Conservation (phyloP, 257 asterid genomes). For the Mitragyna speciosa region DNA sequence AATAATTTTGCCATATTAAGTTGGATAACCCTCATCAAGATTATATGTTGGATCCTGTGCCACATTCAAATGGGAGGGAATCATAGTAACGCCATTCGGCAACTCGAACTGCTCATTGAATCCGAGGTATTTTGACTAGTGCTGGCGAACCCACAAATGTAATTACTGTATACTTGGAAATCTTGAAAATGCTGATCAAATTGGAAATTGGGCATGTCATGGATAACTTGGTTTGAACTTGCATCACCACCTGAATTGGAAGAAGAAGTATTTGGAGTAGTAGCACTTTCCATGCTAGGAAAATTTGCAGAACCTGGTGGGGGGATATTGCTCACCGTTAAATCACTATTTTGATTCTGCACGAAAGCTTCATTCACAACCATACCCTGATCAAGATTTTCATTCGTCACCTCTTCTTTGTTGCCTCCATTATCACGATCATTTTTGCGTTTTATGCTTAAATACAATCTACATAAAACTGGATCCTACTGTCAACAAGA, state of each 20-base stretch:
- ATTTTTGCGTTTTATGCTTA: neutral
- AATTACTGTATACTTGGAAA: neutral
- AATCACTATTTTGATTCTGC: neutral
- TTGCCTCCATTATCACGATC: neutral
- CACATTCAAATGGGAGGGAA: no score
- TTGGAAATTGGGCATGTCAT: neutral
- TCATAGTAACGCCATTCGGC: no score
- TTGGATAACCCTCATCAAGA: neutral
- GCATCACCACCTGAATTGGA: neutral
- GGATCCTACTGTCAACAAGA: neutral
- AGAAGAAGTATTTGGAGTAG: neutral
- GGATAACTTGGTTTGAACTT: neutral
- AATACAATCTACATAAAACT: neutral
- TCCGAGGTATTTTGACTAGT: no score
- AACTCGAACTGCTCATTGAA: no score
- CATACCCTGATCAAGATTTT: neutral
- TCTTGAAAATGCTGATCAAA: neutral
- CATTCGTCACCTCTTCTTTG: neutral
- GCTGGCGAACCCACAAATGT: no score
- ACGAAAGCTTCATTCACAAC: neutral
- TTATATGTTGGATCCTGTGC: no score
- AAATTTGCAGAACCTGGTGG: neutral
- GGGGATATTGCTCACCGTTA: neutral
- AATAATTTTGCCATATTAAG: neutral
- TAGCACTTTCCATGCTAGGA: neutral